Conservation (phyloP, 768 basidiomycete genomes). For the Paxillus rubicundulus region DNA sequence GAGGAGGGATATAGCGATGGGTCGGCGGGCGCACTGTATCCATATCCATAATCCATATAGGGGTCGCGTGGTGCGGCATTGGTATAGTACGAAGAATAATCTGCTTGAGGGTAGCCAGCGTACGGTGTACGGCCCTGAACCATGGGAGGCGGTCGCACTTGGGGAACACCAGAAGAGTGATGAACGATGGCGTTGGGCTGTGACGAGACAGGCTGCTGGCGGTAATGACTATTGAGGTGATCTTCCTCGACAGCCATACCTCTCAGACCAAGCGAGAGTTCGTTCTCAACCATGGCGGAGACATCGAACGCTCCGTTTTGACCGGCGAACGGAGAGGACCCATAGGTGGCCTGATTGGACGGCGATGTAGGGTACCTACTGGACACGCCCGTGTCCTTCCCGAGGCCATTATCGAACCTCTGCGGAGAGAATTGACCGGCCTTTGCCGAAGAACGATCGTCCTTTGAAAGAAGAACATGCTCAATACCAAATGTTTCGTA, state of each 20-base stretch:
- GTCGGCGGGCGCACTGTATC: slow-evolving; percentile 50
- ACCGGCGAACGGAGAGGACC: slow-evolving; percentile 28
- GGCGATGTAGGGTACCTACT: slow-evolving; percentile 47
- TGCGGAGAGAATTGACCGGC: slow-evolving; percentile 53
- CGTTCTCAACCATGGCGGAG: slow-evolving; percentile 46
- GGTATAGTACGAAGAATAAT: slow-evolving; percentile 60
- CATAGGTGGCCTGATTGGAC: slow-evolving; percentile 36
- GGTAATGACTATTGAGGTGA: slow-evolving; percentile 37
- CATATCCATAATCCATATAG: slow-evolving; percentile 56
- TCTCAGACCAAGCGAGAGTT: slow-evolving; percentile 55
- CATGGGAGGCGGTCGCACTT: slow-evolving; percentile 42
- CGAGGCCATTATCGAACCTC: slow-evolving; percentile 46
- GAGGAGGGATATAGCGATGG: slow-evolving; percentile 49
- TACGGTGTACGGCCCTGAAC: slow-evolving; percentile 48
- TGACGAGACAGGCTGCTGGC: slow-evolving; percentile 32
- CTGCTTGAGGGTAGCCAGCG: slow-evolving; percentile 49
- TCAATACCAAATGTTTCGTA: slow-evolving; percentile 17
- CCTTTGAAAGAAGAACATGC: slow-evolving; percentile 32
- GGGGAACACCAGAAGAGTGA: slow-evolving; percentile 32
- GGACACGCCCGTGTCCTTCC: slow-evolving; percentile 38
- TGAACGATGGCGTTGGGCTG: slow-evolving; percentile 31
- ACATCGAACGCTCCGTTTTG: slow-evolving; percentile 38
- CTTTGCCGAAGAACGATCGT: slow-evolving; percentile 47
- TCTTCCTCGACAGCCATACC: slow-evolving; percentile 64
- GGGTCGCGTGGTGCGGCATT: slow-evolving; percentile 48